Evolutionary conservation across 768 basidiomycete genomes (phyloP), one percentile per base, ranked within the genome.

Genomic region (Lentinula sp.): DNA sequence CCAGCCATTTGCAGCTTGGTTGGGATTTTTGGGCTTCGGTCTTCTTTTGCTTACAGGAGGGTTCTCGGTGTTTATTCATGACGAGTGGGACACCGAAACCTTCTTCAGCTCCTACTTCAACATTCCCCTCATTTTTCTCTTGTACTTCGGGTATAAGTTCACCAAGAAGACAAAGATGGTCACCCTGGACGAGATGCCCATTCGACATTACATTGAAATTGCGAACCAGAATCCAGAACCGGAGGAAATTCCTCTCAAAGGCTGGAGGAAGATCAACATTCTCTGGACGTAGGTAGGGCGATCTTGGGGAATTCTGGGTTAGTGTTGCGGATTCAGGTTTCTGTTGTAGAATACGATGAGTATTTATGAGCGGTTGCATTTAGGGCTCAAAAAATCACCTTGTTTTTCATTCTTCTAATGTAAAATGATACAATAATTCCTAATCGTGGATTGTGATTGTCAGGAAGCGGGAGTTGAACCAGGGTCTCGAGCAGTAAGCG

Each of bases 1-100:
- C 61, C 74, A 73, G 61, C 74, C 76, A 13, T 76, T 68, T 58
- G 71, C 73, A 6, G 73, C 76, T 1, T 76, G 70, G 73, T 71
- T 74, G 65, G 77, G 74, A 18, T 64, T 75, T 32, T 64, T 67
- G 54, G 66, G 71, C 46, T 74, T 73, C 6, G 71, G 61, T 33
- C 70, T 76, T 36, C 72, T 76, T 60, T 69, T 71, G 8, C 57
- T 74, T 33, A 76, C 77, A 65, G 75, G 78, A 64, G 72, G 71
- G 16, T 62, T 48, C 36, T 23, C 33, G 15, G 49, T 52, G 12
- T 62, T 62, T 37, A 58, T 62, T 6, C 39, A 60, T 15, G 10
- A 41, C 13, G 33, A 53, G 9, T 58, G 57, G 57, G 42, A 60
- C 42, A 60, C 59, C 39, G 48, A 60, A 43, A 53, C 39, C 3